Evolutionary conservation across 192 early-diverging fungal genomes (phyloP), one percentile per base, ranked within the genome.

Genomic region (Backusella westeae): DNA sequence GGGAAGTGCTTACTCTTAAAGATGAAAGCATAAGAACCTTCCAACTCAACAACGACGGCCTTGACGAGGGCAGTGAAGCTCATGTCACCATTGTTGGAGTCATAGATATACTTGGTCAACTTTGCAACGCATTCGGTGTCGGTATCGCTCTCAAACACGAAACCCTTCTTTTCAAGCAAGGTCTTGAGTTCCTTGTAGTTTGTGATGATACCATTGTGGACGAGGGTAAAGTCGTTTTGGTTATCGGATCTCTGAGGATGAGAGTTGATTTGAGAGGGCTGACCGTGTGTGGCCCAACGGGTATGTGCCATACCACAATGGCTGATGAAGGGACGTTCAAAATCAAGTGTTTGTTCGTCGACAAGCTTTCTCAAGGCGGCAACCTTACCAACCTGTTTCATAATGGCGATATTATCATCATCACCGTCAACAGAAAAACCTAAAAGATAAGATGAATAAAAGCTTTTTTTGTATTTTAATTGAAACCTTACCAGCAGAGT

Each of bases 151-250:
- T 98, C 96, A 81, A 99, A 99, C 7, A 83, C 79, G 84, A 96
- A 98, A 65, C 97, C 97, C 89, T 97, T 97, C 91, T 97, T 99
- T 82, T 93, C 90, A 46, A 99, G 88, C 34, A 99, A 91, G 3
- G 92, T 91, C 82, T 94, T 91, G 77, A 99, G 87, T 86, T 99
- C 97, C 88, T 97, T 97, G 91, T 97, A 99, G 93, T 99, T 99
- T 80, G 97, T 99, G 81, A 99, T 98, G 87, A 99, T 99, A 77
- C 98, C 98, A 81, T 99, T 99, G 87, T 99, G 98, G 41, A 99
- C 98, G 21, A 99, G 93, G 29, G 92, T 90, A 79, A 99, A 99
- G 81, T 97, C 95, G 85, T 91, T 93, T 66, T 88, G 87, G 72
- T 86, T 84, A 88, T 98, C 94, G 34, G 94, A 95, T 67, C 98